Evolutionary conservation across 169 alveolate genomes (phyloP).

Genomic region (Blepharisma undulans): DNA sequence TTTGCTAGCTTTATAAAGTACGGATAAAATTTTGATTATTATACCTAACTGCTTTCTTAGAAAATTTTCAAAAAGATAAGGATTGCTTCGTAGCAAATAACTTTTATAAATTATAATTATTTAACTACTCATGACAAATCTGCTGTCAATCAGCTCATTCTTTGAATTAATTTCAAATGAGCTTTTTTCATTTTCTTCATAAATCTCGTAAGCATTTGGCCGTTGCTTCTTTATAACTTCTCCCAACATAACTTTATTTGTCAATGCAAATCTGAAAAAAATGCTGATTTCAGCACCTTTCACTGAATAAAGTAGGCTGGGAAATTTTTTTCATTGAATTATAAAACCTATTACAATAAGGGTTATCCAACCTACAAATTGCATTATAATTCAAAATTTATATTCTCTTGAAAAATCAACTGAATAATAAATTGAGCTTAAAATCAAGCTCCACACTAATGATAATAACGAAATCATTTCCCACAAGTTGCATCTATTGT

Average conservation of each 20-base stretch:
- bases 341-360: background rate
- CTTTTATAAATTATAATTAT: too few relatives aligned
- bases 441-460: background rate
- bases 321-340: background rate
- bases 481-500: conserved; percentile 25
- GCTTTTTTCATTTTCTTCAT: background rate
- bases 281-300: background rate
- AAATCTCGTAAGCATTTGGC: background rate
- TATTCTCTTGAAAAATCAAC: background rate
- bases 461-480: background rate
- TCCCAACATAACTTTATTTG: background rate
- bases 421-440: background rate
- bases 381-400: background rate
- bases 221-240: background rate
- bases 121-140: background rate
- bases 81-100: too few relatives aligned
- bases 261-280: background rate
- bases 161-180: background rate
- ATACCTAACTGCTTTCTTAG: too few relatives aligned
- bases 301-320: background rate
- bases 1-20: too few relatives aligned
- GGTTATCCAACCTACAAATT: background rate
- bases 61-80: too few relatives aligned
- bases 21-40: too few relatives aligned
- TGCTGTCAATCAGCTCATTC: background rate